Percentiles rank a stretch among this genome's conserved stretches.
Conservation (phyloP, 768 basidiomycete genomes). For the Jaapia argillacea region DNA sequence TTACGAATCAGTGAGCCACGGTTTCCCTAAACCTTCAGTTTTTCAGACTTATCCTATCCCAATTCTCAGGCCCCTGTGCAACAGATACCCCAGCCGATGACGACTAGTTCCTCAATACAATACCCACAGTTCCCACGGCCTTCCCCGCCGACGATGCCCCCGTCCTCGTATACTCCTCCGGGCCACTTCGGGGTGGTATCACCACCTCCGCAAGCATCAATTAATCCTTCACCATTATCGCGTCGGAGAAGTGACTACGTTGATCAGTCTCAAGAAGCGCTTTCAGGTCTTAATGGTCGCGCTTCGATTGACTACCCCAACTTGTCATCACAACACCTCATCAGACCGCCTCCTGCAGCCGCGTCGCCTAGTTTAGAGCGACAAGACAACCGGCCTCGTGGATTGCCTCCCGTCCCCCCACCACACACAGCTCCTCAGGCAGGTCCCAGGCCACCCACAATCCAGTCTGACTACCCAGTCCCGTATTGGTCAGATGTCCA, state of each 20-base stretch:
- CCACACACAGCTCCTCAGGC: slow-evolving; percentile 14
- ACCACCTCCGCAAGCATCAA: slow-evolving; percentile 77
- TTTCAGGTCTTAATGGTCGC: slow-evolving; percentile 35
- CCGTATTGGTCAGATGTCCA: slow-evolving; percentile 77
- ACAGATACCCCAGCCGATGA: slow-evolving; percentile 21
- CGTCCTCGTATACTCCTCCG: slow-evolving; percentile 31
- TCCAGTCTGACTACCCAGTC: slow-evolving; percentile 70
- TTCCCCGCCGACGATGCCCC: slow-evolving; percentile 25
- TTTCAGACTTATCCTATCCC: no score
- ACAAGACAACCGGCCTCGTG: slow-evolving; percentile 62
- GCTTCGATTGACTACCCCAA: slow-evolving; percentile 76
- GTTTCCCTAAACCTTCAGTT: neutral
- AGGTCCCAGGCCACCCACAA: slow-evolving; percentile 53
- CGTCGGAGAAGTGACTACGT: slow-evolving; percentile 70
- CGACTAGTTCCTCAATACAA: slow-evolving; percentile 34
- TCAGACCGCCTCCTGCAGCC: slow-evolving; percentile 73
- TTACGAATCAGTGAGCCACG: slow-evolving; percentile 36
- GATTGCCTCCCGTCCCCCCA: slow-evolving; percentile 27
- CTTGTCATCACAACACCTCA: slow-evolving; percentile 45
- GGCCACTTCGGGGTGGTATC: slow-evolving; percentile 33
- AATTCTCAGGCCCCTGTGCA: slow-evolving; percentile 25
- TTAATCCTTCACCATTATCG: slow-evolving; percentile 67
- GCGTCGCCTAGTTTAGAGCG: slow-evolving; percentile 62
- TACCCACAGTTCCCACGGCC: slow-evolving; percentile 39
- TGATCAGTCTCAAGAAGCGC: slow-evolving; percentile 64